A percentile compares a stretch with the other conserved stretches of the same genome.
Evolutionary conservation across 2,329 filamentous ascomycete genomes (phyloP).

Genomic region (Endoconidiophora laricicola): DNA sequence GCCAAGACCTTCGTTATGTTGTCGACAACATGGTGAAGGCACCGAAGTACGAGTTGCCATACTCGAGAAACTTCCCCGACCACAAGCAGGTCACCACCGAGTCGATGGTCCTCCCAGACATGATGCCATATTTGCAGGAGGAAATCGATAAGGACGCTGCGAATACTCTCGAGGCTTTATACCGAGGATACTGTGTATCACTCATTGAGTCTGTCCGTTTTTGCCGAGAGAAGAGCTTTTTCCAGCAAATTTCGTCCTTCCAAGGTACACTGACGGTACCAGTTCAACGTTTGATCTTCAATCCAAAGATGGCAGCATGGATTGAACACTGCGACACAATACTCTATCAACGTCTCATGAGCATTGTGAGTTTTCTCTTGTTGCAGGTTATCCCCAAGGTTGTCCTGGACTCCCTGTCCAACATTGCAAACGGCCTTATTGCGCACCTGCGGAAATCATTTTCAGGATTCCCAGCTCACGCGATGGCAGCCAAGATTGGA

Average conservation of each 20-base stretch:
- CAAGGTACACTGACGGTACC: conserved; percentile 93
- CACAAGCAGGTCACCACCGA: conserved; percentile 39
- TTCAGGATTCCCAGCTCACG: conserved; percentile 67
- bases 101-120: conserved; percentile 65
- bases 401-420: conserved; percentile 73
- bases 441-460: conserved; percentile 73
- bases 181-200: conserved; percentile 87
- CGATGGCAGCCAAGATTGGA: conserved; percentile 70
- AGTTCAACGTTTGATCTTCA: conserved; percentile 78
- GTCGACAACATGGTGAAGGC: conserved; percentile 41
- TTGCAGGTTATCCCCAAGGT: conserved; percentile 80
- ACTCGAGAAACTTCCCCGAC: conserved; percentile 32
- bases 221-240: conserved; percentile 93
- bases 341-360: conserved; percentile 94
- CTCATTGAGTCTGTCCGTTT: conserved; percentile 89
- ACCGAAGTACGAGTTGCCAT: conserved; percentile 41
- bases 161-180: conserved; percentile 70
- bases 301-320: conserved; percentile 72
- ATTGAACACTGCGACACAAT: conserved; percentile 91
- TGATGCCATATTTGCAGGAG: conserved; percentile 61
- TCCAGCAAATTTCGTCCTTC: conserved; percentile 86
- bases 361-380: conserved; percentile 73
- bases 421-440: conserved; percentile 69
- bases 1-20: conserved; percentile 9
- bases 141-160: conserved; percentile 79